phyloP scores from a whole-genome alignment of 1,284 basidiomycete genomes.

The Chalciporus piperatoides region DNA sequence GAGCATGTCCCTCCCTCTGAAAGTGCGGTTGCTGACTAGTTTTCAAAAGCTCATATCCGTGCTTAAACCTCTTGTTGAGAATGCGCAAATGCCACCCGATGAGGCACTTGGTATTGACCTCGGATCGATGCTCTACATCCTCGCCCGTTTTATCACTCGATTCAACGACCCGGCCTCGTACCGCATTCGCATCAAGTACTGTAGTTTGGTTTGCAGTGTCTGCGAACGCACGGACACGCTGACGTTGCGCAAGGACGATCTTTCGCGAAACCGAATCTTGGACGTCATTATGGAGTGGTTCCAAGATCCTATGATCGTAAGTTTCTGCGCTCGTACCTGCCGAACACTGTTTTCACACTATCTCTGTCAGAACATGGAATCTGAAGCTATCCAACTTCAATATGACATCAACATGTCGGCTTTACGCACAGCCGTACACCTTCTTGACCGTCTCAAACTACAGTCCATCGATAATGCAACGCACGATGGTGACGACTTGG shows the following conservation, averaged over 20 bases:
- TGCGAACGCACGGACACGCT: slow-evolving; percentile 61
- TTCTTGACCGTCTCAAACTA: slow-evolving; percentile 77
- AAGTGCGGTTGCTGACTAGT: slow-evolving; percentile 11
- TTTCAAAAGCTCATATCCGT: slow-evolving; percentile 61
- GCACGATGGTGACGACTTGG: slow-evolving; percentile 59
- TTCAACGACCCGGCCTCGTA: slow-evolving; percentile 53
- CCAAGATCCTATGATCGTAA: slow-evolving; percentile 46
- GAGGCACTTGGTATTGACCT: slow-evolving; percentile 71
- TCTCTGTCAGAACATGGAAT: slow-evolving; percentile 27
- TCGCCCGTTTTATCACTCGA: slow-evolving; percentile 66
- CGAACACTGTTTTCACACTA: slow-evolving; percentile 7
- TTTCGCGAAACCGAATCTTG: slow-evolving; percentile 65
- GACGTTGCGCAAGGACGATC: slow-evolving; percentile 62
- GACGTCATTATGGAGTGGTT: slow-evolving; percentile 80
- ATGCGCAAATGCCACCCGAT: slow-evolving; percentile 54
- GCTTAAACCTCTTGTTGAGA: slow-evolving; percentile 74
- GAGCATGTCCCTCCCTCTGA: slow-evolving; percentile 10
- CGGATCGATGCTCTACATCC: slow-evolving; percentile 57
- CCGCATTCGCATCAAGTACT: slow-evolving; percentile 75
- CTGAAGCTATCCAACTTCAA: slow-evolving; percentile 36
- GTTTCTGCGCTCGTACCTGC: slow-evolving; percentile 17
- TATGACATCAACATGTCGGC: slow-evolving; percentile 72
- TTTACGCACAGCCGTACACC: slow-evolving; percentile 65
- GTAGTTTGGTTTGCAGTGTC: slow-evolving; percentile 66
- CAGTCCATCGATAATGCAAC: slow-evolving; percentile 51